Evolutionary conservation across 1,139 yeast species (phyloP), one percentile per base, ranked within the genome.

Genomic region (Petasospora rhodanensis): DNA sequence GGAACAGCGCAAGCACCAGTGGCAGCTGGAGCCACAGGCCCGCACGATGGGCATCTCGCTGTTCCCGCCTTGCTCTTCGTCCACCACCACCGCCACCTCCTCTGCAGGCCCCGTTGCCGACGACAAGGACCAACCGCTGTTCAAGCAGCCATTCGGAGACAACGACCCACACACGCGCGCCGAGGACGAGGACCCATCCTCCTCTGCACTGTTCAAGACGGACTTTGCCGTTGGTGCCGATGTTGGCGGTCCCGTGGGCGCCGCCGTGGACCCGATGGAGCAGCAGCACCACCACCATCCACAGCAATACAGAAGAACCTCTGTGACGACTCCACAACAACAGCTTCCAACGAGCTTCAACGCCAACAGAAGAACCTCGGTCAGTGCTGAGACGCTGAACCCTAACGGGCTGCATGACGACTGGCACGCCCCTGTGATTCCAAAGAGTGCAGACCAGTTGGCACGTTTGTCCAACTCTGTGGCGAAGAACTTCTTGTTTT

Each of bases 331-430:
- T n/a, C 34, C 31, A 11, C 38, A 33, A 19, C 40, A 35, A 34
- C 57, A 62, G 41, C 46, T 76, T 32, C 83, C 83, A 15, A 57
- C 64, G 32, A 68, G 75, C 26, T 80, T 82, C 61, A 83, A 83
- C 54, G 86, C 87, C 31, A 76, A 80, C 57, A 75, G 96, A 64
- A 77, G 95, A 64, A 81, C 86, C 5, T 80, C 93, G 18, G 95
- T 86, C 15, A 76, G 87, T 32, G 95, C 95, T 5, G 95, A 85
- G 61, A 61, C 68, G 7, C 49, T 64, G 28, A 61, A 63, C 38
- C 69, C 69, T 6, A 54, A 57, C 34, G 56, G 56, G 14, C 55
- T 71, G 50, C 48, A 63, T 51, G 73, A 77, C 29, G 84, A 79
- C 54, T 83, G 91, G 91, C 76, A 67, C 41, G 86, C 91, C 6